phyloP scores from a whole-genome alignment of 2,329 filamentous ascomycete species.

The Alternaria gansuensis region DNA sequence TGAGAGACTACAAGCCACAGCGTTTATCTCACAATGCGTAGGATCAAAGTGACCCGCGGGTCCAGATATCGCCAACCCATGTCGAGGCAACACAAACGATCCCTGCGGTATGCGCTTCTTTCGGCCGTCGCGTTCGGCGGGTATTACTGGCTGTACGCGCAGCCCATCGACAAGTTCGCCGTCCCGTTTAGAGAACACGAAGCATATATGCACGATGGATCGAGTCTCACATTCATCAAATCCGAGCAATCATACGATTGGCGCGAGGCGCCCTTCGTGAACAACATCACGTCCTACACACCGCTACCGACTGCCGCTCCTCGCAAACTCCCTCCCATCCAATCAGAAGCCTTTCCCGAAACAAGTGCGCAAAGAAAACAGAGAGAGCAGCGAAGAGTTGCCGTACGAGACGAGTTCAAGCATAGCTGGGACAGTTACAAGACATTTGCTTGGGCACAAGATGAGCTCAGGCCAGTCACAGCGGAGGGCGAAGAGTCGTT shows the following conservation, averaged over 20 bases:
- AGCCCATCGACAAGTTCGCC: conserved; percentile 41
- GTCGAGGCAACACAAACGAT: conserved; percentile 44
- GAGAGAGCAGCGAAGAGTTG: conserved; percentile 46
- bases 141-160: conserved; percentile 41
- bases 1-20: conserved; percentile 7
- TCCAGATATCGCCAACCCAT: conserved; percentile 36
- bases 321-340: conserved; percentile 53
- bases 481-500: conserved; percentile 54
- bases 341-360: conserved; percentile 53
- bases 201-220: conserved; percentile 46
- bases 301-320: conserved; percentile 52
- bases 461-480: conserved; percentile 57
- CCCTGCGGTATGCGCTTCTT: conserved; percentile 38
- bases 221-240: conserved; percentile 26
- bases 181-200: conserved; percentile 43
- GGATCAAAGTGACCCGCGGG: conserved; percentile 41
- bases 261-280: conserved; percentile 54
- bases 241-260: conserved; percentile 51
- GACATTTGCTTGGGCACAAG: conserved; percentile 56
- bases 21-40: conserved; percentile 36
- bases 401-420: conserved; percentile 55
- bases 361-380: conserved; percentile 32
- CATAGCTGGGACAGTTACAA: conserved; percentile 58
- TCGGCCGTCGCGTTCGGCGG: conserved; percentile 37
- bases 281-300: conserved; percentile 50